Percentiles rank a stretch among this genome's conserved stretches.
These are phyloP conservation scores for Cystobasidium sp. DNA, from an alignment of 1,284 basidiomycete genomes.

Conservation along the genomic window DNA sequence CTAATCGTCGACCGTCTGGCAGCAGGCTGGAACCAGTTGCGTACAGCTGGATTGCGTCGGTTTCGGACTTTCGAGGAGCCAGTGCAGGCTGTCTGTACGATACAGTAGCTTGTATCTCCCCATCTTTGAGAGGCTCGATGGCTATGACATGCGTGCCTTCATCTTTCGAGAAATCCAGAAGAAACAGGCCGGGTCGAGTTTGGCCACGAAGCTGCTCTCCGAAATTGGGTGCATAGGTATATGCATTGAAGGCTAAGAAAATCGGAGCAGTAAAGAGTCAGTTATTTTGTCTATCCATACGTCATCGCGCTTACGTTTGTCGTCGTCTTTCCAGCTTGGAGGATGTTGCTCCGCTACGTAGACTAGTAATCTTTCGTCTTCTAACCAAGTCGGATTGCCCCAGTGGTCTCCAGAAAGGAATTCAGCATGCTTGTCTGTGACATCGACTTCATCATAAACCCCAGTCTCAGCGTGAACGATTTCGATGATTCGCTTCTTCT, in stretches of 20 bases:
- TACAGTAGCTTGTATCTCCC: conserved; percentile 1
- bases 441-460: conserved; percentile 61
- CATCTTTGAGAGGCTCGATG: background rate
- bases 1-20: conserved; percentile 19
- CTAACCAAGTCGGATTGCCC: conserved; percentile 43
- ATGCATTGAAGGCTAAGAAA: conserved; percentile 28
- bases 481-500: conserved; percentile 66
- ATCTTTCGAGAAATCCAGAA: conserved; percentile 35
- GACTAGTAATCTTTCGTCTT: conserved; percentile 38
- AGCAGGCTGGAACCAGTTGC: conserved; percentile 34
- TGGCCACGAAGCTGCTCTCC: conserved; percentile 49
- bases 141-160: conserved; percentile 42
- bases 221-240: conserved; percentile 48
- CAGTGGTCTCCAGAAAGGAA: conserved; percentile 64
- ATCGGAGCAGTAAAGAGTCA: background rate
- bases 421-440: conserved; percentile 65
- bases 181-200: conserved; percentile 45
- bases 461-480: conserved; percentile 62
- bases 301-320: conserved; percentile 9
- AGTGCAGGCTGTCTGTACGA: conserved; percentile 48
- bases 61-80: conserved; percentile 4
- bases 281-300: background rate
- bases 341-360: conserved; percentile 49
- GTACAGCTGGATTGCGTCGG: background rate
- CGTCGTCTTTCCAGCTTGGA: conserved; percentile 26